These are phyloP conservation scores for Allium fistulosum DNA, from an alignment of 106 monocot species.

Conservation along the genomic window DNA sequence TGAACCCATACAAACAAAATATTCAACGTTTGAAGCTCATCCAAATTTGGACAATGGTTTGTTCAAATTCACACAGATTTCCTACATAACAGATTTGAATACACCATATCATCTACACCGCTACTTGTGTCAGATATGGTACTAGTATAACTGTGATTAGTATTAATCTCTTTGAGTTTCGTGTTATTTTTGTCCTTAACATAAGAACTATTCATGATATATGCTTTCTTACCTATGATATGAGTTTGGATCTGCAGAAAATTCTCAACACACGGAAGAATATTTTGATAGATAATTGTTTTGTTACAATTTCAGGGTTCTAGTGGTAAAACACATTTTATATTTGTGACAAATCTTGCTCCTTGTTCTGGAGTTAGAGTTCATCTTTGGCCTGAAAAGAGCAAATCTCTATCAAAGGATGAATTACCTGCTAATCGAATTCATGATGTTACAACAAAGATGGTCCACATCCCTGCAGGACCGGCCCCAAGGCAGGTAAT, in stretches of 20 bases:
- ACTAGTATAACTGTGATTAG: not conserved
- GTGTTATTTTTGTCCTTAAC: not conserved
- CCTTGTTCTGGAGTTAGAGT: conserved; percentile 93
- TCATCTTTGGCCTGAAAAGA: conserved; percentile 89
- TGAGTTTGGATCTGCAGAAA: too few relatives aligned
- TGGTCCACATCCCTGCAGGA: conserved; percentile 85
- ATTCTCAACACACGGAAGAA: too few relatives aligned
- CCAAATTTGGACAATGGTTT: too few relatives aligned
- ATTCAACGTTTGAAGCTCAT: too few relatives aligned
- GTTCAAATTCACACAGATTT: too few relatives aligned
- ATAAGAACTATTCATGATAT: not conserved
- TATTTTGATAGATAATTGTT: conserved; percentile 1
- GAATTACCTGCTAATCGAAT: conserved; percentile 29
- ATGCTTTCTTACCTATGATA: conserved; percentile 4
- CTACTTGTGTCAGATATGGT: too few relatives aligned
- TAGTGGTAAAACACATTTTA: conserved; percentile 68
- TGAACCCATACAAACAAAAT: too few relatives aligned
- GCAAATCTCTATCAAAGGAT: conserved; percentile 15
- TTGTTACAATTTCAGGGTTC: conserved; percentile 43
- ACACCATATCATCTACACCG: too few relatives aligned
- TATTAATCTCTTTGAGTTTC: not conserved
- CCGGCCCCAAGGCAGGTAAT: conserved; percentile 93
- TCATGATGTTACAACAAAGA: conserved; percentile 87
- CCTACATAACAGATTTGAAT: too few relatives aligned
- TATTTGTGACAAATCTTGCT: conserved; percentile 90